Evolutionary conservation across 768 basidiomycete genomes (phyloP).

Genomic region (Steccherinum ochraceum): DNA sequence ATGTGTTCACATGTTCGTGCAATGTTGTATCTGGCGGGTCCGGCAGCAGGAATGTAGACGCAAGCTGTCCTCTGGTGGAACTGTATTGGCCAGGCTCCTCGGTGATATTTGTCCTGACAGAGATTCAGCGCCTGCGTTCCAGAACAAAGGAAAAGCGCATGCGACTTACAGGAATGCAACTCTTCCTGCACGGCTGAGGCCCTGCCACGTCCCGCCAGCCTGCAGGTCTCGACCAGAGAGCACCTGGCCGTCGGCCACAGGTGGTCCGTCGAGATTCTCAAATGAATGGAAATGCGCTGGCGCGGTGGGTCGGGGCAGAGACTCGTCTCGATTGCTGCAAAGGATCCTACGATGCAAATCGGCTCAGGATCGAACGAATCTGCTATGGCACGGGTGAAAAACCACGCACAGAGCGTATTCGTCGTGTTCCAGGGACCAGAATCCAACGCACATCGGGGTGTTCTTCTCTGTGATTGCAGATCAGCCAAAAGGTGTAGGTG

Average conservation of each 20-base stretch:
- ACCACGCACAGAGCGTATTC: slow-evolving; percentile 70
- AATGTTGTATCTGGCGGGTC: slow-evolving; percentile 36
- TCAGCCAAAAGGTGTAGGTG: neutral
- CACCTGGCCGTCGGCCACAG: slow-evolving; percentile 28
- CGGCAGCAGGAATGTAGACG: slow-evolving; percentile 61
- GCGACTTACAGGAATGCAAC: slow-evolving; percentile 64
- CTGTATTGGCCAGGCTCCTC: slow-evolving; percentile 45
- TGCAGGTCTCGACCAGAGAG: slow-evolving; percentile 70
- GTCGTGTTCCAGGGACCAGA: slow-evolving; percentile 72
- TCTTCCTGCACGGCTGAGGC: slow-evolving; percentile 57
- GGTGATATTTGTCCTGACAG: slow-evolving; percentile 74
- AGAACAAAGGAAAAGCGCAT: slow-evolving; percentile 4
- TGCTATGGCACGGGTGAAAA: neutral
- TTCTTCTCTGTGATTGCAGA: neutral
- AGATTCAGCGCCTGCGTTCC: slow-evolving; percentile 4
- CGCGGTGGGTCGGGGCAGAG: slow-evolving; percentile 56
- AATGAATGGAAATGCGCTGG: slow-evolving; percentile 68
- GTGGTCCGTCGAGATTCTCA: slow-evolving; percentile 23
- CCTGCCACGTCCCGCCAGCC: slow-evolving; percentile 83
- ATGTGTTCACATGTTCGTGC: slow-evolving; percentile 40
- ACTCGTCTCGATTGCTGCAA: slow-evolving; percentile 75
- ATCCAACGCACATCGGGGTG: slow-evolving; percentile 65
- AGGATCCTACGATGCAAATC: slow-evolving; percentile 45
- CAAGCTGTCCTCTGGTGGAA: slow-evolving; percentile 64
- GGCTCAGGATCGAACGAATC: neutral